These are phyloP conservation scores for Pseudocercospora cruenta DNA, from an alignment of 2,329 filamentous ascomycete genomes.

Conservation along the genomic window DNA sequence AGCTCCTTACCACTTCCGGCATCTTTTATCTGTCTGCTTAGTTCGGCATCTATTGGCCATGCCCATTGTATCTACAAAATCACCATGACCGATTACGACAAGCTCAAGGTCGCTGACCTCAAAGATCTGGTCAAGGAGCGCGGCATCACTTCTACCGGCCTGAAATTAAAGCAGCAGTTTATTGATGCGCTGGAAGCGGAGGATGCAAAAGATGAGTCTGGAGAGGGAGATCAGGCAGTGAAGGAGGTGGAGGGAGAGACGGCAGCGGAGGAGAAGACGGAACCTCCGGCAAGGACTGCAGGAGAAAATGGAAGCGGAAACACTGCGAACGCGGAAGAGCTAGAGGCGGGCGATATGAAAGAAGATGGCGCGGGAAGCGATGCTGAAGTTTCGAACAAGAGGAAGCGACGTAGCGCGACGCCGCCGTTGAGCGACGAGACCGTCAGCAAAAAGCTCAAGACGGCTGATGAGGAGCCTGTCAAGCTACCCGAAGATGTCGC, in stretches of 20 bases:
- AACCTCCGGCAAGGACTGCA: conserved; percentile 6
- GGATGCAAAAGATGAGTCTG: conserved; percentile 30
- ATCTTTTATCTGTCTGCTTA: background rate
- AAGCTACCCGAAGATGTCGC: conserved; percentile 29
- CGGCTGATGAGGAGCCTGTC: conserved; percentile 40
- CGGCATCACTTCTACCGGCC: conserved; percentile 49
- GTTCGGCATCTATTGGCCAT: background rate
- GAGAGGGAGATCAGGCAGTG: conserved; percentile 10
- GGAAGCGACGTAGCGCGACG: conserved; percentile 38
- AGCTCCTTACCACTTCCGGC: background rate
- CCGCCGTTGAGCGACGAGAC: conserved; percentile 35
- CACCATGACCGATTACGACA: conserved; percentile 47
- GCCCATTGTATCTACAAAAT: background rate
- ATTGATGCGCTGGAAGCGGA: conserved; percentile 49
- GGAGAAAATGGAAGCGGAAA: conserved; percentile 9
- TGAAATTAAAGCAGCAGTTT: conserved; percentile 54
- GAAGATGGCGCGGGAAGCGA: conserved; percentile 19
- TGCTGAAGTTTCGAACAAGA: conserved; percentile 32
- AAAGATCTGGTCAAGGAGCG: conserved; percentile 52
- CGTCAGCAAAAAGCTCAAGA: conserved; percentile 49
- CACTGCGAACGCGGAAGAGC: conserved; percentile 4
- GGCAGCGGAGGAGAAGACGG: conserved; percentile 7
- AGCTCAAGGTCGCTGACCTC: conserved; percentile 52
- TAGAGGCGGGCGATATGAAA: conserved; percentile 5
- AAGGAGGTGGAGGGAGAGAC: conserved; percentile 5